Base-by-base conservation (phyloP, 192 early-diverging fungal species). In the Coemansia sp. region DNA sequence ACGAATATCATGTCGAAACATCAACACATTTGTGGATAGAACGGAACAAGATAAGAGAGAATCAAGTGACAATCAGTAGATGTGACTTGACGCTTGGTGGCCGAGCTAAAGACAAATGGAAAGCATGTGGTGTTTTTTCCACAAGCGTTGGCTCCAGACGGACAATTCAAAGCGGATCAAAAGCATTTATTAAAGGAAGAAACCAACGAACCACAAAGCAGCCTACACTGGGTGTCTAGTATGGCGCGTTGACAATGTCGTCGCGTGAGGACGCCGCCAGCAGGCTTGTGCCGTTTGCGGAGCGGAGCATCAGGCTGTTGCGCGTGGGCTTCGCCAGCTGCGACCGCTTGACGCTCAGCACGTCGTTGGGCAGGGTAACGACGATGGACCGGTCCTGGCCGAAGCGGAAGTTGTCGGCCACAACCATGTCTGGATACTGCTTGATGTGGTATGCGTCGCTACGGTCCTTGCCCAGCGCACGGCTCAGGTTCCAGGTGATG, bases 391-490 rank as follows among this genome's bases (percentile, higher is more conserved):
- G 63, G 71, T 93, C 90, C 67, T 89, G 79, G 29, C 93, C 93
- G 72, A 85, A 95, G 74, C 88, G 81, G 75, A 98, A 98, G 82
- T 95, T 93, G 71, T 95, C 94, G 3, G 93, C 91, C 8, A 96
- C 94, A 20, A 98, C 89, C 12, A 81, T 68, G 40, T 93, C 90
- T 2, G 81, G 61, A 57, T 93, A 98, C 70, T 91, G 85, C 75
- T 94, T 95, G 77, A 98, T 95, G 13, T 85, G 84, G 76, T 98
- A 98, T 16, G 75, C 75, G 61, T 92, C 90, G 64, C 89, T 84
- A 3, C 85, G 80, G 37, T 91, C 88, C 9, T 91, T 92, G 40
- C 79, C 74, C 75, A 90, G 90, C n/a, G 92, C 90, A 6, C 88
- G 80, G 15, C 88, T 81, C 74, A 98, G 90, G 73, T 91, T 95